These are phyloP conservation scores for Calophaca sinica DNA, from an alignment of 306 rosid species.

Conservation along the genomic window DNA sequence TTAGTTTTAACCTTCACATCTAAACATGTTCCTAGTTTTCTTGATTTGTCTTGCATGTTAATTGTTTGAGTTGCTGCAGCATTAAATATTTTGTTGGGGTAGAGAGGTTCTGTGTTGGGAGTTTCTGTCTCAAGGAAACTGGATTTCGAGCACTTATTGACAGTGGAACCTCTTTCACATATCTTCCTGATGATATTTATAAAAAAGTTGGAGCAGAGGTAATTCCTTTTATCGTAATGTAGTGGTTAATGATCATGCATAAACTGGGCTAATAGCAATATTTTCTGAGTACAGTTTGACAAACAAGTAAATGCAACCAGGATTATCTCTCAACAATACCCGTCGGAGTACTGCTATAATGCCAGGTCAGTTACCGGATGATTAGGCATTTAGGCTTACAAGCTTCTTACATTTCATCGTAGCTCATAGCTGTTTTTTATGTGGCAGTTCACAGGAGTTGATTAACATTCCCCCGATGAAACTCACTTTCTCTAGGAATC, in stretches of 20 bases:
- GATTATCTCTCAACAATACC: constrained; percentile 12
- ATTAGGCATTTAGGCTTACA: not conserved
- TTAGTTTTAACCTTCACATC: constrained; percentile 25
- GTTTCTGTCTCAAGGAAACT: constrained; percentile 58
- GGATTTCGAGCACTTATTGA: constrained; percentile 60
- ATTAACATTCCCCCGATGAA: constrained; percentile 50
- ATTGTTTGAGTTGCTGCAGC: constrained; percentile 51
- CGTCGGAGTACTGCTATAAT: constrained; percentile 69
- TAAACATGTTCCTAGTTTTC: constrained; percentile 33
- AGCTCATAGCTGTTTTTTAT: constrained; percentile 45
- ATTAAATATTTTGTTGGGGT: constrained; percentile 54
- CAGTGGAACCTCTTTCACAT: constrained; percentile 69
- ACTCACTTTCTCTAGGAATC: constrained; percentile 56
- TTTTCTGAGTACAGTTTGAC: constrained; percentile 64
- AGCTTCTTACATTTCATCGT: constrained; percentile 29
- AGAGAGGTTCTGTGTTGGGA: constrained; percentile 63
- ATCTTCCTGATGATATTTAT: constrained; percentile 58
- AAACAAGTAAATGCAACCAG: constrained; percentile 60
- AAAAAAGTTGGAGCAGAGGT: constrained; percentile 60
- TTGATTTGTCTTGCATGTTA: constrained; percentile 33
- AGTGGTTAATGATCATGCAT: constrained; percentile 12
- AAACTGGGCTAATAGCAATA: constrained; percentile 22
- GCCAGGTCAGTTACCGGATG: constrained; percentile 49
- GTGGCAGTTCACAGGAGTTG: constrained; percentile 54
- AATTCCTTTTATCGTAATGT: constrained; percentile 21